phyloP scores from a whole-genome alignment of 768 basidiomycete species.

The Trichaptum fuscoviolaceum region DNA sequence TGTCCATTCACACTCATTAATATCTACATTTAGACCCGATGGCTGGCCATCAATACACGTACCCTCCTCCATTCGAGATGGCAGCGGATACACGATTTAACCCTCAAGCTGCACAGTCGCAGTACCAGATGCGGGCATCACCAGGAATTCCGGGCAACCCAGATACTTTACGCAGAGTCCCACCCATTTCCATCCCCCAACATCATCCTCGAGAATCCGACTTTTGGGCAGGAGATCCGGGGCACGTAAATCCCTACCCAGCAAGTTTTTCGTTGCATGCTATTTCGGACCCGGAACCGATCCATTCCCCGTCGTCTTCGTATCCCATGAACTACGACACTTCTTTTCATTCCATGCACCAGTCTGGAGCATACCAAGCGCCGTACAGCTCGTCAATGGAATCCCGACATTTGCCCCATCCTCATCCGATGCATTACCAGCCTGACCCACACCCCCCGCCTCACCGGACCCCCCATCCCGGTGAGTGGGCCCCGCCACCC shows the following conservation, averaged over 20 bases:
- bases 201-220: background rate
- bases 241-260: background rate
- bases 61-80: background rate
- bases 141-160: slow-evolving; percentile 1
- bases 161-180: background rate
- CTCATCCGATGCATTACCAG: slow-evolving; percentile 5
- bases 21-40: background rate
- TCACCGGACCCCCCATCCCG: background rate
- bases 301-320: background rate
- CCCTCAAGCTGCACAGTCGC: background rate
- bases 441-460: slow-evolving; percentile 9
- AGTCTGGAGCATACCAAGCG: background rate
- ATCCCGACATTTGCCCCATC: slow-evolving; percentile 5
- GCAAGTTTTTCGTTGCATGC: background rate
- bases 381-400: background rate
- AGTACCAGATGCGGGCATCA: background rate
- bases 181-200: background rate
- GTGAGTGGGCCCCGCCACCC: background rate
- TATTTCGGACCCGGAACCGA: background rate
- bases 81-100: background rate
- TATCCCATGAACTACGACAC: background rate
- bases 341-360: background rate
- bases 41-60: slow-evolving; percentile 1
- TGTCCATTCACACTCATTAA: slow-evolving; percentile 1
- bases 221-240: background rate